Percentiles rank a stretch among this genome's conserved stretches.
These are phyloP conservation scores for Trametopsis cervina DNA, from an alignment of 768 basidiomycete genomes.

Conservation along the genomic window DNA sequence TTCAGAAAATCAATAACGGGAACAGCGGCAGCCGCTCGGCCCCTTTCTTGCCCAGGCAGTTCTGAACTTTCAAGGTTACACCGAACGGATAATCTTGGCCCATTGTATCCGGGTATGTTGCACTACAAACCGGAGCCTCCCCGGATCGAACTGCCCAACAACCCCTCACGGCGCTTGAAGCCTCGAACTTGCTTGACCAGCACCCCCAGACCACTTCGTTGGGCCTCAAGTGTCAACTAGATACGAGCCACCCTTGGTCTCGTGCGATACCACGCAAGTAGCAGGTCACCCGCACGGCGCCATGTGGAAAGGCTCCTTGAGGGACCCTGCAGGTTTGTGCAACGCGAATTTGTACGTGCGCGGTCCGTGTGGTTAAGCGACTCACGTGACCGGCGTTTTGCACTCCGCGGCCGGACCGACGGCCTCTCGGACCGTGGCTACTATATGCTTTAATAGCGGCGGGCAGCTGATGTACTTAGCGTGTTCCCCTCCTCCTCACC, in stretches of 20 bases:
- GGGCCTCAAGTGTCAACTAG: too few species aligned
- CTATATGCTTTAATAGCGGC: neutral
- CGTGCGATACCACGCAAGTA: too few species aligned
- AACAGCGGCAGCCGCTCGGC: constrained; percentile 10
- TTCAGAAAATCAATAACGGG: too few species aligned
- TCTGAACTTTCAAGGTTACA: neutral
- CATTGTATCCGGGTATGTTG: neutral
- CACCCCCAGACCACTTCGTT: neutral
- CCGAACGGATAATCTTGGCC: neutral
- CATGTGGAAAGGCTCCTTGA: too few species aligned
- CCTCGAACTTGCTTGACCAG: neutral
- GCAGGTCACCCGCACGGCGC: too few species aligned
- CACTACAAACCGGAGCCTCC: too few species aligned
- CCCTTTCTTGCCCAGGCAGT: too few species aligned
- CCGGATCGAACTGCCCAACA: too few species aligned
- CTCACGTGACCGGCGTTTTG: neutral
- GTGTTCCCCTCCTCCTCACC: neutral
- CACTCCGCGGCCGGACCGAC: neutral
- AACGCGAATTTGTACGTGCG: neutral
- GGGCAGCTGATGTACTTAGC: neutral
- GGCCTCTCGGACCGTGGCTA: too few species aligned
- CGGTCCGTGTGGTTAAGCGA: neutral
- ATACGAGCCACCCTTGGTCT: too few species aligned
- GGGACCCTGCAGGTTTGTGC: too few species aligned
- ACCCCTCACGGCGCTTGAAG: too few species aligned